Conservation (phyloP, 495 filamentous ascomycete genomes). For the Clohesyomyces aquaticus region DNA sequence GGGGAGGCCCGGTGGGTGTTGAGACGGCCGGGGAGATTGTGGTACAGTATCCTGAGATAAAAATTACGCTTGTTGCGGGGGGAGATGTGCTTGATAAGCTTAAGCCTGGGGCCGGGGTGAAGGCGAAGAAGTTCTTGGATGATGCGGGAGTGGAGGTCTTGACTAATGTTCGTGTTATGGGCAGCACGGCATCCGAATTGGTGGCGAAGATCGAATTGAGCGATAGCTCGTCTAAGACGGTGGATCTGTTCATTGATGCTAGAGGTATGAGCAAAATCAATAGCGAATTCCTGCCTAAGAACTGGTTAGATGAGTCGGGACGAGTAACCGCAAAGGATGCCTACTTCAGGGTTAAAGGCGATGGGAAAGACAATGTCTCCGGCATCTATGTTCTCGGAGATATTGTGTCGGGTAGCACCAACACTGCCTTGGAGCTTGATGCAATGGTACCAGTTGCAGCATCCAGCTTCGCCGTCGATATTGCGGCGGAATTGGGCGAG, state of each 20-base stretch:
- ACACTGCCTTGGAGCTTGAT: constrained; percentile 41
- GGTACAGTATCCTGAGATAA: constrained; percentile 37
- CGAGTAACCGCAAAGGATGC: constrained; percentile 49
- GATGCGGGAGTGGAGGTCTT: constrained; percentile 51
- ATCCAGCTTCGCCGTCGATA: constrained; percentile 31
- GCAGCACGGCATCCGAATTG: constrained; percentile 15
- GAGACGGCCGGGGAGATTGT: constrained; percentile 32
- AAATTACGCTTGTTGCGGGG: constrained; percentile 52
- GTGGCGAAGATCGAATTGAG: constrained; percentile 41
- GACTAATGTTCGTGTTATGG: constrained; percentile 43
- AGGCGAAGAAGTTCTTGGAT: constrained; percentile 50
- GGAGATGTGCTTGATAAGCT: constrained; percentile 52
- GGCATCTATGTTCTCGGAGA: constrained; percentile 56
- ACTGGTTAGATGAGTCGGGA: constrained; percentile 45
- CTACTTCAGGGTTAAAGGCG: constrained; percentile 52
- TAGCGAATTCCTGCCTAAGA: constrained; percentile 48
- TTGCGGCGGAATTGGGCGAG: constrained; percentile 40
- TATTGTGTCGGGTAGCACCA: constrained; percentile 37
- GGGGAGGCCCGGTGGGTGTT: constrained; percentile 49
- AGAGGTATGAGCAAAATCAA: constrained; percentile 51
- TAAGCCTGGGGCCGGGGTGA: constrained; percentile 39
- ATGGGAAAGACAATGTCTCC: constrained; percentile 45
- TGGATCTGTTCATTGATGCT: constrained; percentile 57
- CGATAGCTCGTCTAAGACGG: constrained; percentile 47
- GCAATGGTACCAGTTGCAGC: constrained; percentile 3